Evolutionary conservation across 352 stramenopile genomes (phyloP).

Genomic region (Pythium brassicae): DNA sequence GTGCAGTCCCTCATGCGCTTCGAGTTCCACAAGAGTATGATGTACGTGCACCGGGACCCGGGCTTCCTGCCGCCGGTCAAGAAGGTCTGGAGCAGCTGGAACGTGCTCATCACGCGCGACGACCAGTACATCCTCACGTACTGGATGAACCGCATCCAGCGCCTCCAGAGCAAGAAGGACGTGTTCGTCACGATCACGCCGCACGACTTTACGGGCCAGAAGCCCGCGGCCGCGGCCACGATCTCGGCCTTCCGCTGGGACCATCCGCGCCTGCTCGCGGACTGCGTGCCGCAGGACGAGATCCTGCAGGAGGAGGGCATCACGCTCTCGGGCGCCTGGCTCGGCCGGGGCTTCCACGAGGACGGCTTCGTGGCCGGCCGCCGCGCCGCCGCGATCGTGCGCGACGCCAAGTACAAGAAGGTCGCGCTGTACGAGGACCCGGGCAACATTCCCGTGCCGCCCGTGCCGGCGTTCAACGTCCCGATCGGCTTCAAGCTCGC

Average conservation of each 20-base stretch:
- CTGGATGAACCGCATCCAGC: constrained; percentile 89
- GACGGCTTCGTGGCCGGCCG: constrained; percentile 84
- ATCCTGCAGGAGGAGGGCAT: constrained; percentile 84
- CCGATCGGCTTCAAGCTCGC: constrained; percentile 63
- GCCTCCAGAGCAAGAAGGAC: constrained; percentile 80
- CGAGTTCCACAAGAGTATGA: constrained; percentile 86
- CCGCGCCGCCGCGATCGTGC: constrained; percentile 70
- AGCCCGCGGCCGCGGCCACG: constrained; percentile 37
- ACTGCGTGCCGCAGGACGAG: constrained; percentile 83
- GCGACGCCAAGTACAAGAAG: constrained; percentile 67
- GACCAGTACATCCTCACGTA: constrained; percentile 87
- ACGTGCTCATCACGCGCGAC: constrained; percentile 80
- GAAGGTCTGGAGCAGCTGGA: constrained; percentile 83
- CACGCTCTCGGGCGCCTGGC: constrained; percentile 74
- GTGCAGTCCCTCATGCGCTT: constrained; percentile 73
- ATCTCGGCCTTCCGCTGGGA: constrained; percentile 84
- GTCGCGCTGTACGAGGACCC: constrained; percentile 80
- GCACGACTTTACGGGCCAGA: constrained; percentile 63
- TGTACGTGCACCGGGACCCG: constrained; percentile 82
- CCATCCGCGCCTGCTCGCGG: constrained; percentile 75
- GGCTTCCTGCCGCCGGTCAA: constrained; percentile 67
- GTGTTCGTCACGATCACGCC: constrained; percentile 86
- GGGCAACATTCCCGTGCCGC: constrained; percentile 67
- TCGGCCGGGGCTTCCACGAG: constrained; percentile 84
- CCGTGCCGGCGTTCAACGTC: constrained; percentile 70